A percentile compares a stretch with the other conserved stretches of the same genome.
Evolutionary conservation across 768 basidiomycete species (phyloP).

Genomic region (Pisolithus sp.): DNA sequence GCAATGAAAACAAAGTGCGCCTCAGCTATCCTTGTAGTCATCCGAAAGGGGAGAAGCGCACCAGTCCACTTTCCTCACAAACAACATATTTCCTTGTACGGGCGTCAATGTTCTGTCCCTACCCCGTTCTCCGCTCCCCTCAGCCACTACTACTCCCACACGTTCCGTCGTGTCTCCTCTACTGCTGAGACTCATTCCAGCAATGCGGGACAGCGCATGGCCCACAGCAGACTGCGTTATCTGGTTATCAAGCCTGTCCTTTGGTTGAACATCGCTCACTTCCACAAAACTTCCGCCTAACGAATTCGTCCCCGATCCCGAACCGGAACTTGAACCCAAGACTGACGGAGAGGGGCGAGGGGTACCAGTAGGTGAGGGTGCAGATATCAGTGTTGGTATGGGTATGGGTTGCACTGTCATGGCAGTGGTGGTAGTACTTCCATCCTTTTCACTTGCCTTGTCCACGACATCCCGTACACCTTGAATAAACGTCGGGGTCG

Average conservation of each 20-base stretch:
- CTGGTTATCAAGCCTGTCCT: not conserved
- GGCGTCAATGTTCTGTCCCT: slow-evolving; percentile 50
- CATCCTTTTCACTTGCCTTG: not conserved
- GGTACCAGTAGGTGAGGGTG: not conserved
- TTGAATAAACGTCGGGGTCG: too few species aligned
- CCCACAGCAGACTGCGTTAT: not conserved
- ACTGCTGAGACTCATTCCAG: not conserved
- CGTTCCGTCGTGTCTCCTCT: not conserved
- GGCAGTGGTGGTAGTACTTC: not conserved
- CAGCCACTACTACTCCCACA: slow-evolving; percentile 28
- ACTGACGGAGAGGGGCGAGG: not conserved
- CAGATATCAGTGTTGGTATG: slow-evolving; percentile 7
- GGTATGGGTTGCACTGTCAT: not conserved
- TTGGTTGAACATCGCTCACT: slow-evolving; percentile 7
- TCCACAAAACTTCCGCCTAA: slow-evolving; percentile 44
- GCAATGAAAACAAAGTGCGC: too few species aligned
- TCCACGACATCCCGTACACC: too few species aligned
- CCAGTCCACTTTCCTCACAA: slow-evolving; percentile 36
- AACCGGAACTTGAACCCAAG: not conserved
- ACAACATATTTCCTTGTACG: slow-evolving; percentile 40
- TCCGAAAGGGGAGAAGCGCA: slow-evolving; percentile 20
- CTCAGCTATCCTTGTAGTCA: not conserved
- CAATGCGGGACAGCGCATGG: too few species aligned
- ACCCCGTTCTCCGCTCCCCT: slow-evolving; percentile 34
- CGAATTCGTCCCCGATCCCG: slow-evolving; percentile 40